A percentile compares a stretch with the other conserved stretches of the same genome.
Conservation (phyloP, 176 grass and related monocot species). For the Cocos nucifera region DNA sequence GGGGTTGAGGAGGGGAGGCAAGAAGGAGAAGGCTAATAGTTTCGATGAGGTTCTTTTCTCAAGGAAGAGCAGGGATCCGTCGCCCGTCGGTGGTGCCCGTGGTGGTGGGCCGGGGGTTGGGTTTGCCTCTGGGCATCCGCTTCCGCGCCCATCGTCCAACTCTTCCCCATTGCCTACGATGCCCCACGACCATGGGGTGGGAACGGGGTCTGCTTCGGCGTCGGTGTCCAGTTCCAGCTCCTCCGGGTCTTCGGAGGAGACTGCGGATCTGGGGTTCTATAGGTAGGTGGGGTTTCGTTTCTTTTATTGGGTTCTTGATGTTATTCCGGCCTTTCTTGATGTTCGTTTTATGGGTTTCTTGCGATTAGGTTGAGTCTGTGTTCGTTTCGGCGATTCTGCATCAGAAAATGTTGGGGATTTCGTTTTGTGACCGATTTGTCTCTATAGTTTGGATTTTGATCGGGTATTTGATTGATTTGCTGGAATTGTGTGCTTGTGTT, state of each 20-base stretch:
- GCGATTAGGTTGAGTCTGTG: neutral
- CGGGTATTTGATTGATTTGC: no score
- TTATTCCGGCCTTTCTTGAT: neutral
- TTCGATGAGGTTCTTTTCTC: constrained; percentile 44
- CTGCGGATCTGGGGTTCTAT: constrained; percentile 22
- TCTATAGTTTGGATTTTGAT: no score
- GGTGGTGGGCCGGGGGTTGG: neutral
- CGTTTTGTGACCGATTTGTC: no score
- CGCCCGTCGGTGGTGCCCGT: neutral
- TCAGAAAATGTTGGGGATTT: no score
- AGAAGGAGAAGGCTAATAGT: constrained; percentile 36
- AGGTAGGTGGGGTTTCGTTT: constrained; percentile 29
- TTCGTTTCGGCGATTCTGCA: neutral
- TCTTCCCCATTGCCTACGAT: constrained; percentile 18
- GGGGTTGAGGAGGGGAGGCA: neutral
- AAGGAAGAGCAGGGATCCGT: constrained; percentile 21
- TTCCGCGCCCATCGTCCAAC: constrained; percentile 31
- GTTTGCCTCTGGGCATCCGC: constrained; percentile 11
- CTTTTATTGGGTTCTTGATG: neutral
- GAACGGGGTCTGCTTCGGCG: constrained; percentile 20
- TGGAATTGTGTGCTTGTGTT: no score
- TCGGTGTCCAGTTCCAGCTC: constrained; percentile 49
- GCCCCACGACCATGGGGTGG: constrained; percentile 9
- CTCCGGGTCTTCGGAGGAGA: constrained; percentile 55
- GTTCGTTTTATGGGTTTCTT: neutral